Conservation (phyloP, 2,329 filamentous ascomycete genomes). For the Pestalotiopsis sp. region DNA sequence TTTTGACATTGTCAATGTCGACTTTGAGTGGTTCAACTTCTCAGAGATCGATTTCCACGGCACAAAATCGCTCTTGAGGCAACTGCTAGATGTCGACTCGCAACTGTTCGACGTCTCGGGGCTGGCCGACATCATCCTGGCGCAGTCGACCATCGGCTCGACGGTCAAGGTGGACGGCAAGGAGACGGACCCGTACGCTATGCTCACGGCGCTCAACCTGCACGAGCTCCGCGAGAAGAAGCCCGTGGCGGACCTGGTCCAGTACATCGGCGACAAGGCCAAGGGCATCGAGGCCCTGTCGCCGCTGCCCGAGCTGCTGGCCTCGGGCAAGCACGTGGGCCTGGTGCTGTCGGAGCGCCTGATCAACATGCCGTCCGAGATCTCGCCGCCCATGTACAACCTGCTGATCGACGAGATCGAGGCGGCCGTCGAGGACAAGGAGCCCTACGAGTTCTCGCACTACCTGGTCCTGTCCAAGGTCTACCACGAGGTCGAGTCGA, state of each 20-base stretch:
- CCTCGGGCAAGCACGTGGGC: slow-evolving; percentile 66
- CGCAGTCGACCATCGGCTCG: slow-evolving; percentile 85
- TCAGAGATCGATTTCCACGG: slow-evolving; percentile 92
- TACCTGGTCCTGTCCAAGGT: slow-evolving; percentile 90
- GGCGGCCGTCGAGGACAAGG: slow-evolving; percentile 84
- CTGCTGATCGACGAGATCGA: slow-evolving; percentile 93
- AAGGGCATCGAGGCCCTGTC: slow-evolving; percentile 56
- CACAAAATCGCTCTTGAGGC: slow-evolving; percentile 83
- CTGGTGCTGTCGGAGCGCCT: slow-evolving; percentile 89
- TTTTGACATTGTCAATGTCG: slow-evolving; percentile 88
- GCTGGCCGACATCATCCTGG: slow-evolving; percentile 82
- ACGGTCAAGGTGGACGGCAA: slow-evolving; percentile 98
- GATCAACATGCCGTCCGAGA: slow-evolving; percentile 95
- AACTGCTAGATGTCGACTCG: slow-evolving; percentile 88
- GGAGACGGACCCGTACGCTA: slow-evolving; percentile 88
- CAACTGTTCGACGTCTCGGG: slow-evolving; percentile 85
- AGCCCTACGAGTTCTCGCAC: slow-evolving; percentile 91
- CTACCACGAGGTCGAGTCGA: slow-evolving; percentile 87
- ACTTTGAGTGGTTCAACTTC: slow-evolving; percentile 99
- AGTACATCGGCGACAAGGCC: slow-evolving; percentile 68
- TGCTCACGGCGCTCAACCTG: slow-evolving; percentile 86
- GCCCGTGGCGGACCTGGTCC: slow-evolving; percentile 68
- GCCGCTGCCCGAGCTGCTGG: slow-evolving; percentile 59
- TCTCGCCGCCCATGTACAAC: slow-evolving; percentile 89
- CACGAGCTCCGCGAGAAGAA: slow-evolving; percentile 76